These are phyloP conservation scores for Daldinia eschscholtzii DNA, from an alignment of 2,329 filamentous ascomycete species.

Conservation along the genomic window DNA sequence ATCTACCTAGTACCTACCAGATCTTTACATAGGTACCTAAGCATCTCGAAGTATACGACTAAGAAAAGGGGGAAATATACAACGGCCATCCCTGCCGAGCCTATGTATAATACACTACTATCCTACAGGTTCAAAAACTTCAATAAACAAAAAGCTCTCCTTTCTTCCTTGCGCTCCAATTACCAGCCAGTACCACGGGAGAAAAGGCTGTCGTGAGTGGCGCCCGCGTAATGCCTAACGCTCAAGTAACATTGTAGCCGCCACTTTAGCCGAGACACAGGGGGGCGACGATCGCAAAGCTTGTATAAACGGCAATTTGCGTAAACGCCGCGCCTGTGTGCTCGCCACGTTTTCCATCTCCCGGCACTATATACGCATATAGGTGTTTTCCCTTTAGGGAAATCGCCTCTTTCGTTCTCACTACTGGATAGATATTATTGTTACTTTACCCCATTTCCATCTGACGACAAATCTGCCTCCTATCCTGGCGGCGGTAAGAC, in stretches of 20 bases:
- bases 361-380: slow-evolving; percentile 5
- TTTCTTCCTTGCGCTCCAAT: slow-evolving; percentile 24
- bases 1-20: too few relatives aligned
- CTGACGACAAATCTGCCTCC: slow-evolving; percentile 6
- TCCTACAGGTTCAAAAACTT: background rate
- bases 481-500: slow-evolving; percentile 5
- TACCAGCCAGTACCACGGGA: slow-evolving; percentile 21
- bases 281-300: slow-evolving; percentile 27
- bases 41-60: background rate
- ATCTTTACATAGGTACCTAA: too few relatives aligned
- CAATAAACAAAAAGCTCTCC: background rate
- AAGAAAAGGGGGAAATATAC: background rate
- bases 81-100: background rate
- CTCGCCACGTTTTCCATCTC: slow-evolving; percentile 23
- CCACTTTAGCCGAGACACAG: slow-evolving; percentile 27
- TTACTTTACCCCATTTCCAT: slow-evolving; percentile 20
- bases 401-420: slow-evolving; percentile 6
- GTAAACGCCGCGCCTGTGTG: slow-evolving; percentile 14
- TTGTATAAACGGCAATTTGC: slow-evolving; percentile 40
- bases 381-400: slow-evolving; percentile 22
- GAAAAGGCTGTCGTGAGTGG: slow-evolving; percentile 8
- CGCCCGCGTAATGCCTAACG: slow-evolving; percentile 21
- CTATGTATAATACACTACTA: background rate
- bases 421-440: slow-evolving; percentile 8
- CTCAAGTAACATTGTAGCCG: slow-evolving; percentile 11